Evolutionary conservation across 176 grass and related monocot genomes (phyloP).

Genomic region (Poa pratensis): DNA sequence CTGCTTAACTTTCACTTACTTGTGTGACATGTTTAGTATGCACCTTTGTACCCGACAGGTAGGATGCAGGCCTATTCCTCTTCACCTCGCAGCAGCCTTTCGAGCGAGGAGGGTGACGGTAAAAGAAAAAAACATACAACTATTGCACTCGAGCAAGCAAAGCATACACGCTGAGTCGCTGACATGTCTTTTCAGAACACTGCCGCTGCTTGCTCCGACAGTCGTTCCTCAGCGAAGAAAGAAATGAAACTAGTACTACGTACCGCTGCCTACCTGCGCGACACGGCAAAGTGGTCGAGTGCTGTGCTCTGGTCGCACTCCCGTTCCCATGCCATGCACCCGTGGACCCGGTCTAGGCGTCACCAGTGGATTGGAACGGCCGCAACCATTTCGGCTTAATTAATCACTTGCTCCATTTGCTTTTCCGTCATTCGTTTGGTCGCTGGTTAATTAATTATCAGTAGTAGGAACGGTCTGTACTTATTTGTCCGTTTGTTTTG

Average conservation of each 20-base stretch:
- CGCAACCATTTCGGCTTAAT: not conserved
- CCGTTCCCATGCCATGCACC: not conserved
- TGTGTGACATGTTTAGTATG: no score
- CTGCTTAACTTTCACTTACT: no score
- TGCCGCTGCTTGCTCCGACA: not conserved
- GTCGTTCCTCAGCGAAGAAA: not conserved
- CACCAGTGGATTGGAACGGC: not conserved
- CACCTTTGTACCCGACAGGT: no score
- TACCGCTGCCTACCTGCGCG: not conserved
- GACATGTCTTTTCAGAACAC: not conserved
- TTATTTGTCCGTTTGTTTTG: not conserved
- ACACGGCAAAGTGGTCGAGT: constrained; percentile 26
- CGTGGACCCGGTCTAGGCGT: constrained; percentile 32
- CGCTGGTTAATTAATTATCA: not conserved
- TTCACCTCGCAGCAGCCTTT: no score
- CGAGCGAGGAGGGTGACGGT: not conserved
- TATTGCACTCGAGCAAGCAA: constrained; percentile 3
- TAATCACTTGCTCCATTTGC: not conserved
- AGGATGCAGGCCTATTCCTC: no score
- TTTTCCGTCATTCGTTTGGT: not conserved
- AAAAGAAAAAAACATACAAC: not conserved
- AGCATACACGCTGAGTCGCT: not conserved
- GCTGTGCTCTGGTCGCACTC: not conserved
- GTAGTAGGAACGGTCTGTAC: not conserved
- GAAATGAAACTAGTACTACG: not conserved